Evolutionary conservation across 1,284 basidiomycete genomes (phyloP).

Genomic region (Leucoagaricus sp.): DNA sequence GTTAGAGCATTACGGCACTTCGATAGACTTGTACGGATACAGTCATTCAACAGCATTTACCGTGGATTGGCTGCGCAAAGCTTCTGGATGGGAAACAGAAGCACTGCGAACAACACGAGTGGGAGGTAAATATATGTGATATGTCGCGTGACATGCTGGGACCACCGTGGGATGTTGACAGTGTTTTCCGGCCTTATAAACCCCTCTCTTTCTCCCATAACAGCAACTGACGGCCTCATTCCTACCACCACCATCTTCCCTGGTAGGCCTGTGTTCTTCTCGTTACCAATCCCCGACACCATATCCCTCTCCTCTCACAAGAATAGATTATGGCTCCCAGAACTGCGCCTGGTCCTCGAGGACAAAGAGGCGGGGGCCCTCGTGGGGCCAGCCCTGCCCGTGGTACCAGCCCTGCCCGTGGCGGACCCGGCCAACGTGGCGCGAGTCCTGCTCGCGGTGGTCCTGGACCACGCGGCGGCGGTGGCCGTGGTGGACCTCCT

Average conservation of each 20-base stretch:
- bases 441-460: slow-evolving; percentile 28
- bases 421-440: slow-evolving; percentile 23
- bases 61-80: neutral
- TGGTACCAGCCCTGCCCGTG: slow-evolving; percentile 20
- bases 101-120: neutral
- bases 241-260: slow-evolving; percentile 4
- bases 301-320: neutral
- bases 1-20: neutral
- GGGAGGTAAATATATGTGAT: neutral
- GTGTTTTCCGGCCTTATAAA: neutral
- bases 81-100: neutral
- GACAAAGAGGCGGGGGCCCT: slow-evolving; percentile 18
- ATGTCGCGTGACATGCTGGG: neutral
- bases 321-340: slow-evolving; percentile 29
- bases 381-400: slow-evolving; percentile 23
- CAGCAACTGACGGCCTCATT: slow-evolving; percentile 6
- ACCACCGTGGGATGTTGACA: neutral
- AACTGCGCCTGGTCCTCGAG: slow-evolving; percentile 26
- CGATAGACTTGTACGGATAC: no score
- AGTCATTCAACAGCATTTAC: no score
- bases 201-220: neutral
- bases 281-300: neutral
- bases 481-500: slow-evolving; percentile 11
- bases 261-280: slow-evolving; percentile 9
- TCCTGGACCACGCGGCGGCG: slow-evolving; percentile 23